A percentile compares a stretch with the other conserved stretches of the same genome.
Conservation (phyloP, 2,329 filamentous ascomycete genomes). For the Alternaria gaisen region DNA sequence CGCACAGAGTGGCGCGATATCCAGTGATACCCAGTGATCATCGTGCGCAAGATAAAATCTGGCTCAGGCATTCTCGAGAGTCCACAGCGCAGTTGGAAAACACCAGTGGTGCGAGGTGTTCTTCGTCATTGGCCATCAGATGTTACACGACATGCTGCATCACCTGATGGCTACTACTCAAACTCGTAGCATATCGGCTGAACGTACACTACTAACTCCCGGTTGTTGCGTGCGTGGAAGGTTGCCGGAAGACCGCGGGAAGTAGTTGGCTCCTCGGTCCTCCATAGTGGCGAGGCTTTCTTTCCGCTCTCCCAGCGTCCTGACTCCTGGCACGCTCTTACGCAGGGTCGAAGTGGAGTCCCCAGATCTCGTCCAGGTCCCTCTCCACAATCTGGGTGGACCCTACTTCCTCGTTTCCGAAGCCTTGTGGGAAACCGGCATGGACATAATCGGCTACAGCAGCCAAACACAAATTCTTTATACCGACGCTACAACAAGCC, state of each 20-base stretch:
- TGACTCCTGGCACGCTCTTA: conserved; percentile 12
- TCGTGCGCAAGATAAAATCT: not conserved
- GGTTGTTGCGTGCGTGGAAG: not conserved
- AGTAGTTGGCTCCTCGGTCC: not conserved
- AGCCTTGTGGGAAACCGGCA: not conserved
- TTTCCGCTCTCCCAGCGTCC: conserved; percentile 2
- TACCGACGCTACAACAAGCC: not conserved
- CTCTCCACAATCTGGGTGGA: conserved; percentile 12
- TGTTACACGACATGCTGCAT: not conserved
- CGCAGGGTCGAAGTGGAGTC: conserved; percentile 36
- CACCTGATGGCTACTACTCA: not conserved
- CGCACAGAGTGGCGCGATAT: not conserved
- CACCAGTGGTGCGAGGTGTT: not conserved
- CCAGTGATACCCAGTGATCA: not conserved
- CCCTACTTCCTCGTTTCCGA: conserved; percentile 8
- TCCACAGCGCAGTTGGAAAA: not conserved
- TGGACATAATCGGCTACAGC: not conserved
- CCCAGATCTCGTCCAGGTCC: conserved; percentile 17
- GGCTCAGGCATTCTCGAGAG: not conserved
- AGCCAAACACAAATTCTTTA: not conserved
- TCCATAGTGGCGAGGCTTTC: not conserved
- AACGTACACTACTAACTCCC: not conserved
- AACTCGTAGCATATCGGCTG: not conserved
- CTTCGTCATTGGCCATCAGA: not conserved
- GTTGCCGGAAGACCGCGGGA: conserved; percentile 1